Conservation (phyloP, 129 eudicot species). For the Ambrosia trifida region DNA sequence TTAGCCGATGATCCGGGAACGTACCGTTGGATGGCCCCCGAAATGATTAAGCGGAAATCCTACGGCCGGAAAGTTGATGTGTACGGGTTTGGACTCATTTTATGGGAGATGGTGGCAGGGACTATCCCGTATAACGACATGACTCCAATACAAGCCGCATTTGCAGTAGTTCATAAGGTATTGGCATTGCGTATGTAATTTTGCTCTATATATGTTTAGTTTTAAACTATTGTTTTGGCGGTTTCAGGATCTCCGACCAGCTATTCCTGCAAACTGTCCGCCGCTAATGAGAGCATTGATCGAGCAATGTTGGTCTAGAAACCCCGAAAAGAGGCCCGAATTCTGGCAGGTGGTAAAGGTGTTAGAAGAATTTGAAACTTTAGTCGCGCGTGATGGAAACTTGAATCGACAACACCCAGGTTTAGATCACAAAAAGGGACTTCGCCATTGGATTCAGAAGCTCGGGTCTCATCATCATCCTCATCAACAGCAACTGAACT, state of each 20-base stretch:
- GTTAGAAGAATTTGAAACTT: constrained; percentile 72
- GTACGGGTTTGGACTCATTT: constrained; percentile 85
- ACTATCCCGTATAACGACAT: constrained; percentile 85
- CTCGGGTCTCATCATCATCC: constrained; percentile 60
- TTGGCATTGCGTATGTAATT: constrained; percentile 25
- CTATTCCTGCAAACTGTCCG: constrained; percentile 63
- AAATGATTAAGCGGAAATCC: constrained; percentile 75
- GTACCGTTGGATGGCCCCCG: constrained; percentile 99
- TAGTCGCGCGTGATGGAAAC: constrained; percentile 67
- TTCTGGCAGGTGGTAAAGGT: constrained; percentile 87
- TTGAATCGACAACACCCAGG: constrained; percentile 49
- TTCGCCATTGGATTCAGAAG: constrained; percentile 71
- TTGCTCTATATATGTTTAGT: too few species aligned
- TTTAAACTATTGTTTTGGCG: constrained; percentile 3
- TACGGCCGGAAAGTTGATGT: constrained; percentile 91
- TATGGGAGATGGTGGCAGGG: constrained; percentile 95
- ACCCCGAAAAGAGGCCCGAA: constrained; percentile 89
- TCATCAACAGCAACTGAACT: constrained; percentile 19
- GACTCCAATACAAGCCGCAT: constrained; percentile 94
- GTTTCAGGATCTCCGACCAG: constrained; percentile 77
- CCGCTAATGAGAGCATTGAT: constrained; percentile 75
- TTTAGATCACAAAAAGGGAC: constrained; percentile 77
- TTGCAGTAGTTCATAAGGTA: constrained; percentile 94
- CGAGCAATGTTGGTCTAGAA: constrained; percentile 82
- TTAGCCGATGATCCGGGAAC: constrained; percentile 91